phyloP scores from a whole-genome alignment of 768 basidiomycete genomes.

The Boletus vinaceobasis region DNA sequence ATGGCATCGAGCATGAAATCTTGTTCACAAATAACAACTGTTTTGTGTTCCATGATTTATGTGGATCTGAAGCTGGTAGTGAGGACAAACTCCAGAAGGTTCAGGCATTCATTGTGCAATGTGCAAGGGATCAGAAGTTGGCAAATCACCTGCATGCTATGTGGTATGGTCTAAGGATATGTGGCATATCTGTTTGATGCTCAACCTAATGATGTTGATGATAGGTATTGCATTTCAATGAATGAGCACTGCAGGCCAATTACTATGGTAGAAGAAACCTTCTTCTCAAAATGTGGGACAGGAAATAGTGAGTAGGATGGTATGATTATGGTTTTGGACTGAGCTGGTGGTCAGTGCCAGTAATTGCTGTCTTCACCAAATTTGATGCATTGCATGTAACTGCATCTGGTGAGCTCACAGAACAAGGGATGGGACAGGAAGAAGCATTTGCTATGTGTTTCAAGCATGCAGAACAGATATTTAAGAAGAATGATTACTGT shows the following conservation, averaged over 20 bases:
- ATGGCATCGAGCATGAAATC: slow-evolving; percentile 6
- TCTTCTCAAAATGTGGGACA: slow-evolving; percentile 21
- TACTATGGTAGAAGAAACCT: slow-evolving; percentile 29
- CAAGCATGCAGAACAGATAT: slow-evolving; percentile 7
- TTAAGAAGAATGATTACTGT: not conserved
- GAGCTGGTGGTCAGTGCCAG: slow-evolving; percentile 30
- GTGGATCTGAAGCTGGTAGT: slow-evolving; percentile 38
- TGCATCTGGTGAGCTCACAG: slow-evolving; percentile 14
- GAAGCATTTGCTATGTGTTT: slow-evolving; percentile 8
- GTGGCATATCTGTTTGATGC: not conserved
- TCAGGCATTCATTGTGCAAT: slow-evolving; percentile 29
- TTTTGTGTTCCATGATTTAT: slow-evolving; percentile 43
- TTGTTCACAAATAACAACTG: slow-evolving; percentile 28
- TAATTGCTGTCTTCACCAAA: slow-evolving; percentile 39
- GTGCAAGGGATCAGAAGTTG: slow-evolving; percentile 13
- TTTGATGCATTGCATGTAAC: slow-evolving; percentile 30
- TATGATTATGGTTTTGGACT: not conserved
- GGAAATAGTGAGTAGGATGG: not conserved
- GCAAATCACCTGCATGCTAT: slow-evolving; percentile 36
- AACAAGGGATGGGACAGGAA: slow-evolving; percentile 4
- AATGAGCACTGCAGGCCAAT: slow-evolving; percentile 18
- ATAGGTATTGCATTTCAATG: slow-evolving; percentile 34
- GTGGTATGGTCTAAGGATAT: slow-evolving; percentile 35
- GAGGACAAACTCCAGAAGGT: slow-evolving; percentile 28
- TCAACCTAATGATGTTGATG: slow-evolving; percentile 5